These are phyloP conservation scores for Leptographium radiaticola DNA, from an alignment of 2,329 filamentous ascomycete species.

Conservation along the genomic window DNA sequence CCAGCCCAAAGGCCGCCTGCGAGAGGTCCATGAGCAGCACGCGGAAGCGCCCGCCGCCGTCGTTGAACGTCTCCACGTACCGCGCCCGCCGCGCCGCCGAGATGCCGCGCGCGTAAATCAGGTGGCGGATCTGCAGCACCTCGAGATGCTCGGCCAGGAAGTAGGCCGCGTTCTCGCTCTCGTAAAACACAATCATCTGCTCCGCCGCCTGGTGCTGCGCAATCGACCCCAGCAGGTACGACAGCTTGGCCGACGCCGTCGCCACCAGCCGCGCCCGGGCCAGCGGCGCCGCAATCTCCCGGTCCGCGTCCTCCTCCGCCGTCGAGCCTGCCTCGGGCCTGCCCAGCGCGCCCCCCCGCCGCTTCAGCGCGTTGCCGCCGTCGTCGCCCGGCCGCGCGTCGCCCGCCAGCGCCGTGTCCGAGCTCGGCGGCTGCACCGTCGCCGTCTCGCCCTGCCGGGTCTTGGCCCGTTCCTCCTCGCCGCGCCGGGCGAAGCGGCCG, in stretches of 20 bases:
- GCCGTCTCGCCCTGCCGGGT: not conserved
- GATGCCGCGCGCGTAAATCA: slow-evolving; percentile 56
- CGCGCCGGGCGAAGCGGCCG: slow-evolving; percentile 25
- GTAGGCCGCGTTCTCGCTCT: slow-evolving; percentile 73
- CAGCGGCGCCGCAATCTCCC: slow-evolving; percentile 33
- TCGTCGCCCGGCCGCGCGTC: slow-evolving; percentile 29
- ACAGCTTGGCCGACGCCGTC: slow-evolving; percentile 76
- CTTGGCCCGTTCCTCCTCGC: slow-evolving; percentile 12
- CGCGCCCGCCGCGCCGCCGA: slow-evolving; percentile 49
- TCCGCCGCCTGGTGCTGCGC: slow-evolving; percentile 54
- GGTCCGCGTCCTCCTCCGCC: slow-evolving; percentile 7
- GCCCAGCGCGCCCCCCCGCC: slow-evolving; percentile 17
- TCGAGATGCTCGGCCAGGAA: slow-evolving; percentile 78
- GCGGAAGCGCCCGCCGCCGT: slow-evolving; percentile 46
- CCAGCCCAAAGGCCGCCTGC: slow-evolving; percentile 77
- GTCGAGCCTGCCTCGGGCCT: slow-evolving; percentile 7
- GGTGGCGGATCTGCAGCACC: slow-evolving; percentile 45
- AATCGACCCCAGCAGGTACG: slow-evolving; percentile 68
- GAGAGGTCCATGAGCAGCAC: slow-evolving; percentile 86
- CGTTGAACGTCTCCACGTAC: slow-evolving; percentile 70
- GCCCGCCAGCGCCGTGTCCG: slow-evolving; percentile 21
- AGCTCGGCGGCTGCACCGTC: not conserved
- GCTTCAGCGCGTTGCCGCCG: slow-evolving; percentile 20
- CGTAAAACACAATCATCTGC: slow-evolving; percentile 89
- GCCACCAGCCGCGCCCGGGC: slow-evolving; percentile 52